These are phyloP conservation scores for Avena insularis DNA, from an alignment of 176 grass and related monocot species.

Conservation along the genomic window DNA sequence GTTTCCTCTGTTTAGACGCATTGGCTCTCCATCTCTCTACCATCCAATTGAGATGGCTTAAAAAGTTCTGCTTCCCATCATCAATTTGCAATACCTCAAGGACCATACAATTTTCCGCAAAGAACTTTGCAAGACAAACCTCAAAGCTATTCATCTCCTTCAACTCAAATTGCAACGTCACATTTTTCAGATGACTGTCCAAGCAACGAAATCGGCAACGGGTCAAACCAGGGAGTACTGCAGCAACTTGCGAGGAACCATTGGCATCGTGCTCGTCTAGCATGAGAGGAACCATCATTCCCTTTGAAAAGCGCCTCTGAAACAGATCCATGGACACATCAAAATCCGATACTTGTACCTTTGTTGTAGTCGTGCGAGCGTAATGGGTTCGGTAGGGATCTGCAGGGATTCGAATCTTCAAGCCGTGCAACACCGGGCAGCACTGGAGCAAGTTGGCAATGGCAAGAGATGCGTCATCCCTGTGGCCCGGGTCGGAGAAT, in stretches of 20 bases:
- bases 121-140: conserved; percentile 19
- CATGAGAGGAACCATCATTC: not conserved
- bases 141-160: conserved; percentile 1
- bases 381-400: not conserved
- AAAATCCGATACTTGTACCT: not conserved
- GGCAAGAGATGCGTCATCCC: not conserved
- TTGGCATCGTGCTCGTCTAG: not conserved
- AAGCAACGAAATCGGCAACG: not conserved
- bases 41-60: not conserved
- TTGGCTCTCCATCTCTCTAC: not conserved
- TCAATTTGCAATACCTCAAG: not conserved
- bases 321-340: not conserved
- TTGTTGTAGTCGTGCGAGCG: not conserved
- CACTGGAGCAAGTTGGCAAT: conserved; percentile 13
- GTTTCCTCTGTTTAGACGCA: not conserved
- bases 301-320: not conserved
- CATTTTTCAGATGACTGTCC: not conserved
- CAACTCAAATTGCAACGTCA: conserved; percentile 17
- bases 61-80: not conserved
- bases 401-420: not conserved
- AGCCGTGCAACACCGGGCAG: not conserved
- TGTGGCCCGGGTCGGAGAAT: not conserved
- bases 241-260: not conserved
- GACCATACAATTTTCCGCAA: not conserved
- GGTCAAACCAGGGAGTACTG: not conserved